Base-by-base conservation (phyloP, 352 stramenopile species). In the Peronospora belbahrii region DNA sequence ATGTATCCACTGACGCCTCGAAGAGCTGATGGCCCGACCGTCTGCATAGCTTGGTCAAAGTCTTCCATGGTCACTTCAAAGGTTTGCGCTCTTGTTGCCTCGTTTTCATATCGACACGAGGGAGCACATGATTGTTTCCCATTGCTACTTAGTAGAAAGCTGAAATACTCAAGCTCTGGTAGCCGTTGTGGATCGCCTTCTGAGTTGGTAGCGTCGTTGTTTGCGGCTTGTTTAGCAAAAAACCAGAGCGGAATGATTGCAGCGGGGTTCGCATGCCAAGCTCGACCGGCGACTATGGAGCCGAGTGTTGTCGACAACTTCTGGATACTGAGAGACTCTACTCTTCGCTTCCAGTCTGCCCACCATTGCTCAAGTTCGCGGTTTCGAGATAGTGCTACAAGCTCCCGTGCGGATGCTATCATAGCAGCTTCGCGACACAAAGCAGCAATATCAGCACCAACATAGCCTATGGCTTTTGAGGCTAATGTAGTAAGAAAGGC, bases 221-320 rank as follows among this genome's bases (percentile, higher is more conserved):
- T 43, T 14, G 39, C 33, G 0, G 43, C 46, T 18, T 72, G 56
- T 39, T 81, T 74, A 0, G 54, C 46, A 15, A 87, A 36, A 50
- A 85, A 89, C 74, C 74, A 89, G 5, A 89, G 37, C 17, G 78
- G 74, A 41, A 87, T 85, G 22, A 85, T 85, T 6, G 76, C 60
- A 6, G 74, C 42, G 14, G 75, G 75, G 27, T 67, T 84, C n/a
- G 62, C 57, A 7, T 54, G 55, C 75, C 75, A 90, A 22, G 78
- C 78, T 31, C 65, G 65, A 2, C 64, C 70, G 3, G 72, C 53
- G 9, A 87, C 59, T 10, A 74, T 61, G 10, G 62, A 53, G 15
- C 62, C 64, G 25, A 86, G 43, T 24, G 62, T 62, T 17, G 70
- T 61, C 17, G 58, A 45, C 27, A 27, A 25, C 13, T 44, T 56